Evolutionary conservation across 176 grass and related monocot genomes (phyloP).

Genomic region (bread wheat (Triticum aestivum)): IWGSC_CS_RefSeq_v2.1 NC_057803.1:680181902-680182401

Average conservation of each 20-base stretch:
- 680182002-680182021: neutral
- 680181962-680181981: neutral
- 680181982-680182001: neutral
- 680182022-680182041: neutral
- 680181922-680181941: neutral
- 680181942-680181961: neutral
- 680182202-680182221: too few species aligned
- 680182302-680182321: neutral
- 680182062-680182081: neutral
- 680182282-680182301: neutral
- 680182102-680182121: neutral
- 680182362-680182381: neutral
- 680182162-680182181: neutral
- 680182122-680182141: neutral
- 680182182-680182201: neutral
- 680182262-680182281: neutral
- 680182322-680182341: neutral
- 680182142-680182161: neutral
- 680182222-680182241: neutral
- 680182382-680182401: neutral
- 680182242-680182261: neutral
- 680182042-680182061: neutral
- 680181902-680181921: neutral
- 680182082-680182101: neutral
- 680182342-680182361: constrained; percentile 27